These are phyloP conservation scores for Aureoboletus auriporus DNA, from an alignment of 768 basidiomycete genomes.

Conservation along the genomic window DNA sequence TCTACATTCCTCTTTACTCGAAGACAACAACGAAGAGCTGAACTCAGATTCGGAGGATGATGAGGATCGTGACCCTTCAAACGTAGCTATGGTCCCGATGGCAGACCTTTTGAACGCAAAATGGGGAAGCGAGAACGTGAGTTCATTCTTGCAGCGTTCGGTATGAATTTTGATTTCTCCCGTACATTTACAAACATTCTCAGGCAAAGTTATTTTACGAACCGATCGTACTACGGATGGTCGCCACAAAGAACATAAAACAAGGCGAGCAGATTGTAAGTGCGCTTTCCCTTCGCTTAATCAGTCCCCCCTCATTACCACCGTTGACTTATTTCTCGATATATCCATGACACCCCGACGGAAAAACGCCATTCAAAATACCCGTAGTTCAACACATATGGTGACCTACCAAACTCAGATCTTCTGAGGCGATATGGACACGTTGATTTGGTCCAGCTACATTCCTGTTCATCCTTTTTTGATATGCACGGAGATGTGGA, in stretches of 20 bases:
- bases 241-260: conserved; percentile 68
- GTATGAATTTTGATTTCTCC: neutral
- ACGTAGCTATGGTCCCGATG: conserved; percentile 91
- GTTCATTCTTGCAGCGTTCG: conserved; percentile 14
- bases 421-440: conserved; percentile 94
- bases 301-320: neutral
- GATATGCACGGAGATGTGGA: conserved; percentile 6
- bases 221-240: conserved; percentile 68
- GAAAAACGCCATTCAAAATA: neutral
- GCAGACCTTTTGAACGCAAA: conserved; percentile 95
- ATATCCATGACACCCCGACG: neutral
- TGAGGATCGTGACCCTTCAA: conserved; percentile 53
- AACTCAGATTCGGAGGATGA: conserved; percentile 39
- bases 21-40: conserved; percentile 24
- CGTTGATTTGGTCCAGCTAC: conserved; percentile 68
- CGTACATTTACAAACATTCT: neutral
- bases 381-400: conserved; percentile 90
- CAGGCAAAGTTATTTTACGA: conserved; percentile 88
- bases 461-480: conserved; percentile 25
- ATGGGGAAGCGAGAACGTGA: conserved; percentile 79
- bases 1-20: neutral
- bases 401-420: conserved; percentile 88
- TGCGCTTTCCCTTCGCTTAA: neutral
- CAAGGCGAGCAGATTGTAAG: conserved; percentile 86
- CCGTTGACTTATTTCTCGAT: too few relatives aligned